Percentiles rank a stretch among this genome's conserved stretches.
phyloP scores from a whole-genome alignment of 306 rosid genomes.

The Prunus mongolica region DNA sequence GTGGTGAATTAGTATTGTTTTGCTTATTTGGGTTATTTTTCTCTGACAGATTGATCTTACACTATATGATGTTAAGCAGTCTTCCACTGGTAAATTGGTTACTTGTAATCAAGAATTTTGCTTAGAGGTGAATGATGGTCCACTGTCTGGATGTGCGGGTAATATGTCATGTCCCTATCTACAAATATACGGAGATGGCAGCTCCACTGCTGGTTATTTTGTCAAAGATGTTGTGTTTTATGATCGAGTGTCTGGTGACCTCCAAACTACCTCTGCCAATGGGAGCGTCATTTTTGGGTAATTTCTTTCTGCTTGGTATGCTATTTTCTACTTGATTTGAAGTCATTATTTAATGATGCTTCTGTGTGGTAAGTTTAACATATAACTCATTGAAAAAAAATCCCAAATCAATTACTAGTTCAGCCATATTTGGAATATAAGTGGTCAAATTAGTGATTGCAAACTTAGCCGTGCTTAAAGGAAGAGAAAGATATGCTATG shows the following conservation, averaged over 20 bases:
- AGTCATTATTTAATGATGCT: background rate
- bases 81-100: conserved; percentile 65
- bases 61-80: conserved; percentile 62
- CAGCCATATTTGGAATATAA: background rate
- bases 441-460: background rate
- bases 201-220: conserved; percentile 91
- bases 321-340: background rate
- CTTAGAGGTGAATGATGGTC: conserved; percentile 75
- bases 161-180: conserved; percentile 81
- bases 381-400: background rate
- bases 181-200: conserved; percentile 93
- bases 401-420: background rate
- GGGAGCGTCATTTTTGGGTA: conserved; percentile 91
- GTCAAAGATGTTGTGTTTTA: conserved; percentile 69
- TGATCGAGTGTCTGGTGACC: conserved; percentile 89
- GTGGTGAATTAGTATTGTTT: background rate
- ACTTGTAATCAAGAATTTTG: conserved; percentile 74
- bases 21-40: background rate
- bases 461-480: background rate
- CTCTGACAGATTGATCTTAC: conserved; percentile 67
- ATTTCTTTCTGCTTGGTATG: conserved; percentile 22
- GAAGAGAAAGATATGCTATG: background rate
- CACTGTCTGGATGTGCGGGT: conserved; percentile 55
- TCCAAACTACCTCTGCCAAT: conserved; percentile 69
- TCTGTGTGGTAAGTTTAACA: background rate